phyloP scores from a whole-genome alignment of 805 yeast genomes.

The Ogataea pignaliae region DNA sequence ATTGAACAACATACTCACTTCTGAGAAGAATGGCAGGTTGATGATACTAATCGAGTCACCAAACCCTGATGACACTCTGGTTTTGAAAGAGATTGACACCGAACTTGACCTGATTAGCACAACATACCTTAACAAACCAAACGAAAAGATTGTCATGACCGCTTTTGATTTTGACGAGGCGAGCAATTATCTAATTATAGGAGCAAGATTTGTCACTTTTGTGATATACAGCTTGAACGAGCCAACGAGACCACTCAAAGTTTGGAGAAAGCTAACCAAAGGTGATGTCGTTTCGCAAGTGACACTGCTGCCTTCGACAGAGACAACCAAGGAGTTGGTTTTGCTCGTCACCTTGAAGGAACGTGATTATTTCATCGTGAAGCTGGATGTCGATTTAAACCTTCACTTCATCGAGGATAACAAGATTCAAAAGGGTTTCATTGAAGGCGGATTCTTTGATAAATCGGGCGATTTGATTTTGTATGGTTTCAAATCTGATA shows the following conservation, averaged over 20 bases:
- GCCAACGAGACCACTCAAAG: conserved; percentile 19
- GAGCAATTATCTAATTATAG: conserved; percentile 47
- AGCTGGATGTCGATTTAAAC: conserved; percentile 15
- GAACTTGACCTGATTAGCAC: conserved; percentile 21
- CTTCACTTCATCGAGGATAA: conserved; percentile 37
- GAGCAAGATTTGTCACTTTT: conserved; percentile 68
- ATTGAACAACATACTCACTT: conserved; percentile 45
- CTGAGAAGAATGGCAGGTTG: conserved; percentile 23
- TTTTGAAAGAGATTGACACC: conserved; percentile 34
- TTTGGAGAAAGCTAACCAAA: conserved; percentile 46
- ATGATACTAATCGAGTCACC: conserved; percentile 61
- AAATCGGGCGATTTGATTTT: conserved; percentile 46
- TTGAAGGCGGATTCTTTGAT: conserved; percentile 65
- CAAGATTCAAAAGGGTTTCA: conserved; percentile 66
- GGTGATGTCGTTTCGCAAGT: conserved; percentile 71
- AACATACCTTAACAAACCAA: conserved; percentile 20
- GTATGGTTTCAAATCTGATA: conserved; percentile 79
- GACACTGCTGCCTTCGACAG: conserved; percentile 30
- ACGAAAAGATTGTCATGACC: conserved; percentile 49
- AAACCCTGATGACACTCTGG: conserved; percentile 52
- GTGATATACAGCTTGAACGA: conserved; percentile 44
- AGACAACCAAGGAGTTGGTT: conserved; percentile 9
- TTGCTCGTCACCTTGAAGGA: conserved; percentile 57
- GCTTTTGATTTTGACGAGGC: conserved; percentile 41
- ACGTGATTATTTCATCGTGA: conserved; percentile 51